A percentile compares a stretch with the other conserved stretches of the same genome.
phyloP scores from a whole-genome alignment of 192 early-diverging fungal genomes.

The Pecoramyces ruminantium region DNA sequence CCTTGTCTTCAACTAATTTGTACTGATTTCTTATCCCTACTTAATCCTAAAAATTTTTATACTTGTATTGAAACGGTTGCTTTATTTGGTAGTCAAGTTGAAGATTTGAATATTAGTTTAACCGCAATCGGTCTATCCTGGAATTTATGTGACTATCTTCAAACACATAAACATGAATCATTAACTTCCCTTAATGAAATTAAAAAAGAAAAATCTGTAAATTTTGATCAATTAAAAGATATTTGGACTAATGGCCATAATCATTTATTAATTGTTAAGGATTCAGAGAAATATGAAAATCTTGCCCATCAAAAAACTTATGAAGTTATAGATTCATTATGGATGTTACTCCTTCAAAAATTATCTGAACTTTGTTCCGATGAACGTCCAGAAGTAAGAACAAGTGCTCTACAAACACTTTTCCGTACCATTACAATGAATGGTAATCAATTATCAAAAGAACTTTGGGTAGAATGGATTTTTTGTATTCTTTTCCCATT shows the following conservation, averaged over 20 bases:
- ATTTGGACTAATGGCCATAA: neutral
- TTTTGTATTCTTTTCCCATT: conserved; percentile 79
- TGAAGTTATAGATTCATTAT: conserved; percentile 45
- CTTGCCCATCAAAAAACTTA: conserved; percentile 4
- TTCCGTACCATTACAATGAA: conserved; percentile 87
- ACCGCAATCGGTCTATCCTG: conserved; percentile 83
- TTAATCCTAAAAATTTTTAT: conserved; percentile 54
- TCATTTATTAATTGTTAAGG: neutral
- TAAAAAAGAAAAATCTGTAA: neutral
- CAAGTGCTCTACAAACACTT: conserved; percentile 84
- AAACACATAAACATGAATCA: conserved; percentile 41
- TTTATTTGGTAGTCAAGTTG: conserved; percentile 60
- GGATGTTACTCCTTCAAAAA: conserved; percentile 76
- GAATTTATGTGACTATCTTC: conserved; percentile 80
- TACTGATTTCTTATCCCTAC: conserved; percentile 73
- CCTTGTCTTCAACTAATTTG: conserved; percentile 87
- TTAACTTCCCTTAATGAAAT: no score
- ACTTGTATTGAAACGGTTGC: conserved; percentile 67
- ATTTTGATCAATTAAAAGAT: neutral
- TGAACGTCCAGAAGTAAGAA: conserved; percentile 72
- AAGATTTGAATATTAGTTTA: conserved; percentile 87
- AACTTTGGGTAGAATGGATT: conserved; percentile 68
- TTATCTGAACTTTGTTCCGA: conserved; percentile 74
- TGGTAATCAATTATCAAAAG: conserved; percentile 44
- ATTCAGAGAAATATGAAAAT: neutral